Base-by-base conservation (phyloP, 1,139 yeast species). In the Lodderomyces elongisporus region DNA sequence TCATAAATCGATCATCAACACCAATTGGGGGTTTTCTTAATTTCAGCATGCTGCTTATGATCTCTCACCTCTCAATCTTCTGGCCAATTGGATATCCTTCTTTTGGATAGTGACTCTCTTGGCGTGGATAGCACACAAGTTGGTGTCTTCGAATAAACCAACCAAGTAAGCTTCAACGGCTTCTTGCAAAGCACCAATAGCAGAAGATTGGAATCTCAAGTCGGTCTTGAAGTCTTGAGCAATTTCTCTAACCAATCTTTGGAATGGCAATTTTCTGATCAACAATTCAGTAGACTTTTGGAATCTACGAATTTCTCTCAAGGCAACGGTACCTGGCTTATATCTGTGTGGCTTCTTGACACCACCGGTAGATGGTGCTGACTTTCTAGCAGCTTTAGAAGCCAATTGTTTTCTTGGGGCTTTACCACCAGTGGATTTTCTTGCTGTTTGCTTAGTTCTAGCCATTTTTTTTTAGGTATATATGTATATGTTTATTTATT, bases 361-460 rank as follows among this genome's bases (percentile, higher is more conserved):
- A 58, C 74, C 74, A 40, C 74, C 74, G 96, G 96, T 79, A 48
- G 95, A 76, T 74, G 94, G 91, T 42, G 96, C 96, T 39, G 97
- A 88, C 74, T 89, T 89, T 80, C 97, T 84, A 54, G 97, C 96
- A 57, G 96, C 96, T 84, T 89, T 89, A 52, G 96, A 88, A 58
- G 97, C 96, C 62, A 89, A 79, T 74, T 88, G 96, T 77, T 89
- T 89, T 83, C 97, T 85, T 78, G 97, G 97, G 48, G 96, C 96
- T 71, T 89, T 89, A 75, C 97, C 97, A 82, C 96, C 96, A 60
- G 96, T 87, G 55, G 96, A 87, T 73, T 88, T 88, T 82, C 96
- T 85, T 62, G 96, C 96, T 50, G 96, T 88, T 78, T 89, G 95
- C 74, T 89, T 88, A 50, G 96, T 88, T 84, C 96, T 88, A 66